These are phyloP conservation scores for Trematosphaeria pertusa DNA, from an alignment of 2,329 filamentous ascomycete genomes.

Conservation along the genomic window DNA sequence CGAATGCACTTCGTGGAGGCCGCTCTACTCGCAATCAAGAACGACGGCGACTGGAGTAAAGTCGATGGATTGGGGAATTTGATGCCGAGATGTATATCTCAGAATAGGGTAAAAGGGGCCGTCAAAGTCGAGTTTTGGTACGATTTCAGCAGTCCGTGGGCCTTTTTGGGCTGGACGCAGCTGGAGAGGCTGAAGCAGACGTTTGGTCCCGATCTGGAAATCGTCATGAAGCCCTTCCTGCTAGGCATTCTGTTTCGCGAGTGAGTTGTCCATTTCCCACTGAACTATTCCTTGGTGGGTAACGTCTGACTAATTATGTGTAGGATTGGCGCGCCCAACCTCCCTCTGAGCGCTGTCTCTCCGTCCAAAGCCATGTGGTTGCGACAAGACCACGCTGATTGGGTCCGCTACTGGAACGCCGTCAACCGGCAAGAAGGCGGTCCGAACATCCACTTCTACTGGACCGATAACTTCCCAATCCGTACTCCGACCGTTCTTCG, in stretches of 20 bases:
- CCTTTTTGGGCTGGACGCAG: slow-evolving; percentile 44
- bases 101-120: slow-evolving; percentile 11
- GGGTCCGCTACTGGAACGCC: slow-evolving; percentile 42
- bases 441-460: slow-evolving; percentile 37
- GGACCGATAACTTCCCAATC: slow-evolving; percentile 42
- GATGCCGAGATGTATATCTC: slow-evolving; percentile 29
- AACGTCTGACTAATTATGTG: slow-evolving; percentile 1
- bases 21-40: slow-evolving; percentile 22
- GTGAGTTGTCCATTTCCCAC: slow-evolving; percentile 10
- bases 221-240: slow-evolving; percentile 42
- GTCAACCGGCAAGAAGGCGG: slow-evolving; percentile 35
- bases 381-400: slow-evolving; percentile 41
- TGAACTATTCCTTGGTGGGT: not conserved
- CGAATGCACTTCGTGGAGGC: slow-evolving; percentile 48
- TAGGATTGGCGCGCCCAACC: slow-evolving; percentile 42
- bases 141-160: slow-evolving; percentile 45
- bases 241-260: slow-evolving; percentile 44
- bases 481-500: slow-evolving; percentile 42
- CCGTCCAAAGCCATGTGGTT: slow-evolving; percentile 34
- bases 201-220: slow-evolving; percentile 33
- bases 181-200: slow-evolving; percentile 32
- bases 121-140: slow-evolving; percentile 42
- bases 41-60: slow-evolving; percentile 13
- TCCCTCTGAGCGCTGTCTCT: slow-evolving; percentile 34
- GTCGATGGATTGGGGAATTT: slow-evolving; percentile 25